A percentile compares a stretch with the other conserved stretches of the same genome.
Conservation (phyloP, 1,139 yeast genomes). For the Kodamaea arcana region DNA sequence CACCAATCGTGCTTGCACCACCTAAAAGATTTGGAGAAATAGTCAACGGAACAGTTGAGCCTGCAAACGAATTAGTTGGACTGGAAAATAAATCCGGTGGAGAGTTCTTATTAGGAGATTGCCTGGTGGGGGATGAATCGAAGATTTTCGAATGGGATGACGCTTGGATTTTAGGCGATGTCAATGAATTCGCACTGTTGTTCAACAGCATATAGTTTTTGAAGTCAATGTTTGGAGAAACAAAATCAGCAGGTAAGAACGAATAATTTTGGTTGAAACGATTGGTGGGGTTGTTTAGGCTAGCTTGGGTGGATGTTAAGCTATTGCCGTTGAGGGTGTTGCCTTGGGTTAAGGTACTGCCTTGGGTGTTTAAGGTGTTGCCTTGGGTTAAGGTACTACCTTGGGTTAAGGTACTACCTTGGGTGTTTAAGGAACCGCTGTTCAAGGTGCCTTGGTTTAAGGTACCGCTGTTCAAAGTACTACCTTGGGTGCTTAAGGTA, state of each 20-base stretch:
- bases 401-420: too few species aligned
- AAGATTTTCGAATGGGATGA: conserved; percentile 15
- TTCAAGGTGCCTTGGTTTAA: too few species aligned
- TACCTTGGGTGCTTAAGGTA: too few species aligned
- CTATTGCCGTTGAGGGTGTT: too few species aligned
- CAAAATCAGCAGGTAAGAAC: neutral
- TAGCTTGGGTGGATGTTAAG: too few species aligned
- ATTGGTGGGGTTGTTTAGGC: too few species aligned
- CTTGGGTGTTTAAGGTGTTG: too few species aligned
- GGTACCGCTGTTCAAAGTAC: too few species aligned
- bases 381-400: too few species aligned
- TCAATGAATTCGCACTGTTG: conserved; percentile 20
- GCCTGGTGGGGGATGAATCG: conserved; percentile 21
- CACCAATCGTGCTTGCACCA: neutral
- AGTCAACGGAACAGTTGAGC: conserved; percentile 2
- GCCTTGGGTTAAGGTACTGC: too few species aligned
- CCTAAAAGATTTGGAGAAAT: conserved; percentile 6
- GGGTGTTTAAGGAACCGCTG: too few species aligned
- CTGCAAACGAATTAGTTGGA: neutral
- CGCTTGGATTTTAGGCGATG: conserved; percentile 16
- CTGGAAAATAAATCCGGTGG: neutral
- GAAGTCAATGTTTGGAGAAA: conserved; percentile 9
- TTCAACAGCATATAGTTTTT: conserved; percentile 18
- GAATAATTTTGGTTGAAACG: neutral
- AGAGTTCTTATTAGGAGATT: conserved; percentile 8